Conservation (phyloP, 169 alveolate genomes). For the Cryptosporidium viatorum region DNA sequence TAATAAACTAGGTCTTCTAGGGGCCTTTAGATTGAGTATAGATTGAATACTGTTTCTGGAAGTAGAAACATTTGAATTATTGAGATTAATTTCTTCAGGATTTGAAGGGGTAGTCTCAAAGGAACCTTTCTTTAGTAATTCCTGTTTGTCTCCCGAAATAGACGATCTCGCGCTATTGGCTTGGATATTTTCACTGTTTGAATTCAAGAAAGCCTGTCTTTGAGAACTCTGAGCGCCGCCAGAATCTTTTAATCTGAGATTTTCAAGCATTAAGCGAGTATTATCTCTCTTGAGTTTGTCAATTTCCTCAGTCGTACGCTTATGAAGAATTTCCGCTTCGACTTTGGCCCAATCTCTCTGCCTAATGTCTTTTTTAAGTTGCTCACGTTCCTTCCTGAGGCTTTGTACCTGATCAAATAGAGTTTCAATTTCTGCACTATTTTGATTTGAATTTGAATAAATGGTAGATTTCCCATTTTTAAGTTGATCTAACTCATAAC, state of each 20-base stretch:
- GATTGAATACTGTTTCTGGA: constrained; percentile 15
- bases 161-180: constrained; percentile 41
- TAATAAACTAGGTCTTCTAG: constrained; percentile 60
- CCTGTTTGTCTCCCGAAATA: neutral
- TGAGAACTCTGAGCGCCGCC: neutral
- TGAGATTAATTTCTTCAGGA: neutral
- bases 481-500: constrained; percentile 1
- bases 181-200: constrained; percentile 12
- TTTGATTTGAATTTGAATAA: neutral
- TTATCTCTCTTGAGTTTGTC: constrained; percentile 62
- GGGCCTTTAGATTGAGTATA: constrained; percentile 32
- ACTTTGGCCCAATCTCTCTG: constrained; percentile 74
- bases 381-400: constrained; percentile 49
- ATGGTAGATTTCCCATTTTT: neutral
- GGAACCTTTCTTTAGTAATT: neutral
- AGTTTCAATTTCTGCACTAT: constrained; percentile 44
- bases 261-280: constrained; percentile 73
- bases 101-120: neutral
- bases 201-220: neutral
- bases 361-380: constrained; percentile 67
- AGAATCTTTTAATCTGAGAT: constrained; percentile 44
- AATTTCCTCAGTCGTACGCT: constrained; percentile 20
- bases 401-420: constrained; percentile 56
- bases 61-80: neutral
- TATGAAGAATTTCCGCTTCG: constrained; percentile 46